Conservation (phyloP, 225 moss, liverwort and hornwort species). For the Anthoceros angustus region DNA sequence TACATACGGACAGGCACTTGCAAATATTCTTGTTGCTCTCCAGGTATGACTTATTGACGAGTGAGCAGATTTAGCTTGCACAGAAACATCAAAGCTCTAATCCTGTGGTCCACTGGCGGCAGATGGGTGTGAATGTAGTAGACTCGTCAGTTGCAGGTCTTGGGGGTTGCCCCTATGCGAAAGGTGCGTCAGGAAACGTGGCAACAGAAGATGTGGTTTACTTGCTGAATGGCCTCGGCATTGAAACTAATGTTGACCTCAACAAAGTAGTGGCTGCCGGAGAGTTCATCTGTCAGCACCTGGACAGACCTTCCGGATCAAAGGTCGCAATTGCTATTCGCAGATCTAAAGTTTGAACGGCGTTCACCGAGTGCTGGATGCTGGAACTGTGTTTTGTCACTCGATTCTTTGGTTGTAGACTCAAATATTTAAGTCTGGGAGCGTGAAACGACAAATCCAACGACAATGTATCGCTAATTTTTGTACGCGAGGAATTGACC, state of each 20-base stretch:
- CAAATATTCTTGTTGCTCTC: conserved; percentile 71
- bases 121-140: conserved; percentile 87
- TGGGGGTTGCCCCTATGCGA: conserved; percentile 88
- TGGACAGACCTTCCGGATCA: conserved; percentile 52
- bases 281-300: conserved; percentile 55
- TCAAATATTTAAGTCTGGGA: too few species aligned
- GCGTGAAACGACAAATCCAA: too few species aligned
- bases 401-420: too few species aligned
- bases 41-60: conserved; percentile 28
- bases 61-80: not conserved
- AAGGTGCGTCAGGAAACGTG: conserved; percentile 90
- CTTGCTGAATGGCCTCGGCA: conserved; percentile 63
- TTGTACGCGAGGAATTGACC: too few species aligned
- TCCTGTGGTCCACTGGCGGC: conserved; percentile 8
- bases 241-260: conserved; percentile 59
- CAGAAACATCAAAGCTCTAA: not conserved
- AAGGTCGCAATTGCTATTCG: conserved; percentile 37
- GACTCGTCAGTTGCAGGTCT: conserved; percentile 87
- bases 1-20: conserved; percentile 80
- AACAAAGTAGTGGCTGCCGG: conserved; percentile 54
- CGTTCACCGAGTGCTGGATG: too few species aligned
- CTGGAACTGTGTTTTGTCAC: too few species aligned
- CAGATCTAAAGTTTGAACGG: too few species aligned
- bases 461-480: too few species aligned
- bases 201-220: conserved; percentile 93